Evolutionary conservation across 139 green algal genomes (phyloP), one percentile per base, ranked within the genome.

Genomic region (Gonium pectorale): DNA sequence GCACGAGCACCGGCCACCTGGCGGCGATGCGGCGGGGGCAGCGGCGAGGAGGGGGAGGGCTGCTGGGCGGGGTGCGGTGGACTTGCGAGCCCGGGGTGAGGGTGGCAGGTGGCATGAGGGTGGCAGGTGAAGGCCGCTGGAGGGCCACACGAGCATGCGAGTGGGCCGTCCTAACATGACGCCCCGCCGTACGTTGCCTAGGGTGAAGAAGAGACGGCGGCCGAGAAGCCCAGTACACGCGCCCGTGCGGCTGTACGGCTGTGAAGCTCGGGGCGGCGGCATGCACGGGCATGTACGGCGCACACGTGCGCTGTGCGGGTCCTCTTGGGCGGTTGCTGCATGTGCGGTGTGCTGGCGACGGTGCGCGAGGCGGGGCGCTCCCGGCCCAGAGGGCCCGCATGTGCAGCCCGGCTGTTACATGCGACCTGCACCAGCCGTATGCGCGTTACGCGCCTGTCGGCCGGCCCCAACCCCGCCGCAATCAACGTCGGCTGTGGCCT

Each of bases 1-100:
- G 72, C 33, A 80, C 72, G 13, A 11, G 27, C 21, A 80, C 27
- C 27, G 15, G 37, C 67, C 67, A 74, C 6, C 67, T 74, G 67
- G 0, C 0, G 2, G 21, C 24, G 22, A 31, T n/a, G 19, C n/a
- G n/a, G n/a, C n/a, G n/a, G n/a, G n/a, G n/a, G n/a, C n/a, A n/a
- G n/a, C n/a, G n/a, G n/a, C n/a, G n/a, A n/a, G 24, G 56, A 9
- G 22, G 22, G 9, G 24, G 24, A 64, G 56, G 56, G 19, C 6
- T 9, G 56, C 21, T 11, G 22, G 22, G 56, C n/a, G 9, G 22
- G 22, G 56, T 35, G 56, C 19, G 22, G 49, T 13, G 13, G 49
- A 17, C 13, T 56, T 56, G 13, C 13, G 49, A 17, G 49, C 17
- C 13, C 13, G 49, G 13, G 49, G 49, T 56, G 49, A 56, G 49